Percentiles rank a stretch among this genome's conserved stretches.
Conservation (phyloP, 768 basidiomycete genomes). For the Boletellus emodensis region DNA sequence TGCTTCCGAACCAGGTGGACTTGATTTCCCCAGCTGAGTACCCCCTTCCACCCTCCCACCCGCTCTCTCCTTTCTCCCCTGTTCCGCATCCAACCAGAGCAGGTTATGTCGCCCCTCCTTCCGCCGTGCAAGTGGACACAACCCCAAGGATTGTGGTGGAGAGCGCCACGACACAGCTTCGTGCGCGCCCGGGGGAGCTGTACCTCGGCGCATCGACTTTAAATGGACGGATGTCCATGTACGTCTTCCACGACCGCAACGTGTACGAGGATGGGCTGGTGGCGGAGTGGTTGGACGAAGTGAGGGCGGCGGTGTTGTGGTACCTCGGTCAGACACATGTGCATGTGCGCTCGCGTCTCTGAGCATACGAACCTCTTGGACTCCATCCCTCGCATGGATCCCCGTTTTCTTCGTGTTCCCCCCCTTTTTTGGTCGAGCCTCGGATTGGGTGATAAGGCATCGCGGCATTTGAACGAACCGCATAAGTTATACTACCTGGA, state of each 20-base stretch:
- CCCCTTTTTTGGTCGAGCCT: too few species aligned
- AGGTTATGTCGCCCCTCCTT: neutral
- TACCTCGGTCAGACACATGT: constrained; percentile 25
- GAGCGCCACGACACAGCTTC: constrained; percentile 12
- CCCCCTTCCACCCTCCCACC: neutral
- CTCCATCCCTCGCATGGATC: too few species aligned
- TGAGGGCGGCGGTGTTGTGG: constrained; percentile 31
- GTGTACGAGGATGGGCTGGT: constrained; percentile 42
- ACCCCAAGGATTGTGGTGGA: neutral
- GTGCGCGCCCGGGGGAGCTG: constrained; percentile 42
- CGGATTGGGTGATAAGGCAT: too few species aligned
- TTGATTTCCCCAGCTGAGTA: too few species aligned
- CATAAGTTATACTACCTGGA: too few species aligned
- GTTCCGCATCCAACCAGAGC: neutral
- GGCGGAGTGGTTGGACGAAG: constrained; percentile 51
- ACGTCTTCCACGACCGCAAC: constrained; percentile 33
- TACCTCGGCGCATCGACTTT: constrained; percentile 41
- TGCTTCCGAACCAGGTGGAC: neutral
- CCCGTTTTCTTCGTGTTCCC: too few species aligned
- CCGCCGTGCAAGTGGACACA: neutral
- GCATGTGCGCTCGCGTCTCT: too few species aligned
- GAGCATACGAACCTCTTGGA: too few species aligned
- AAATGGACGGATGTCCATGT: constrained; percentile 31
- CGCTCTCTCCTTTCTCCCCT: neutral
- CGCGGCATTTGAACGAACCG: too few species aligned